Evolutionary conservation across 306 rosid species (phyloP), one percentile per base, ranked within the genome.

Genomic region (Quercus dentata): DNA sequence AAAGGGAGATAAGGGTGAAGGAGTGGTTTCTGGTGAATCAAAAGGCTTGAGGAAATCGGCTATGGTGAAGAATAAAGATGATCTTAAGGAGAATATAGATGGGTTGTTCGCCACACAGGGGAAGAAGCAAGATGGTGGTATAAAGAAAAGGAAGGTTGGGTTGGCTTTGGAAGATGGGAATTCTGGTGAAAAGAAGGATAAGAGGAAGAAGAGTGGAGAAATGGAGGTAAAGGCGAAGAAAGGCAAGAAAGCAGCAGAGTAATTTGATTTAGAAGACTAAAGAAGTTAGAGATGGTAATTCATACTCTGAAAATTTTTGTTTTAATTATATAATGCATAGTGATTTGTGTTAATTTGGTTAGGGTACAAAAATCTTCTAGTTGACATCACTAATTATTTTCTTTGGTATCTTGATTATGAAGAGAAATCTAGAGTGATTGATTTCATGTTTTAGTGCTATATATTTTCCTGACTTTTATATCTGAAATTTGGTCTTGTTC

Each of bases 241-340:
- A 76, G 80, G 70, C 83, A 57, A 6, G 27, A 57, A 20, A 57
- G 27, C 23, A 20, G 3, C 11, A 3, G 27, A 19, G 23, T 57
- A 57, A 57, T 57, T 57, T n/a, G 25, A 57, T 57, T 20, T 57
- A 57, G 25, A 57, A 19, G 27, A 19, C 62, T 8, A 57, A n/a
- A 57, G 63, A 57, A 57, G 71, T 21, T 25, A 21, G 57, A 49
- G 54, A 61, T 33, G 75, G 27, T 23, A 80, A 59, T 63, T 65
- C 41, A 85, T 82, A 78, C 75, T 76, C 27, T 67, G 46, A 61
- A 82, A 61, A 81, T 75, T 87, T 87, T 81, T 87, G 84, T 83
- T 76, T 71, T 74, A 20, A 57, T 75, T 41, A 18, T 46, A 6
- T 57, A 74, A 64, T 76, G 4, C 12, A 5, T 77, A 25, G 57